These are phyloP conservation scores for Tricladium varicosporioides DNA, from an alignment of 2,329 filamentous ascomycete species.

Conservation along the genomic window DNA sequence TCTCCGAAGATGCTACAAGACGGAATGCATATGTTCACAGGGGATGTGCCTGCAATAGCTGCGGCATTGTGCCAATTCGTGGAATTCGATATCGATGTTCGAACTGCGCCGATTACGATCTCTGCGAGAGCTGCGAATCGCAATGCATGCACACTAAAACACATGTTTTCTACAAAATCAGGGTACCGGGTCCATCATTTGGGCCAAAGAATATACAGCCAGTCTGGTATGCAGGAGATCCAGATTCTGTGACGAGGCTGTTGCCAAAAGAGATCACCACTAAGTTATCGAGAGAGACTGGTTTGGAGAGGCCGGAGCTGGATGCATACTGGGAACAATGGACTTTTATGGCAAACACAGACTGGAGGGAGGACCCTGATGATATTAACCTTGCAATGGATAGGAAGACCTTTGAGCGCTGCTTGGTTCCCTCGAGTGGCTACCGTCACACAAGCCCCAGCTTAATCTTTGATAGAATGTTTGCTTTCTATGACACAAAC, in stretches of 20 bases:
- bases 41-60: slow-evolving; percentile 89
- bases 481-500: slow-evolving; percentile 93
- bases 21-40: slow-evolving; percentile 88
- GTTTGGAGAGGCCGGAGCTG: slow-evolving; percentile 81
- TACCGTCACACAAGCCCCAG: slow-evolving; percentile 76
- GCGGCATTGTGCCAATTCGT: slow-evolving; percentile 82
- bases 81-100: slow-evolving; percentile 92
- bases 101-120: slow-evolving; percentile 93
- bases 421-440: slow-evolving; percentile 83
- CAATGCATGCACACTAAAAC: slow-evolving; percentile 75
- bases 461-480: slow-evolving; percentile 93
- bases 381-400: slow-evolving; percentile 82
- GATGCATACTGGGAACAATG: slow-evolving; percentile 97
- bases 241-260: slow-evolving; percentile 64
- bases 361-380: slow-evolving; percentile 79
- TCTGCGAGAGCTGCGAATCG: slow-evolving; percentile 91
- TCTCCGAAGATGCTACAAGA: slow-evolving; percentile 88
- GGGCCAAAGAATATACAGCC: slow-evolving; percentile 77
- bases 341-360: slow-evolving; percentile 84
- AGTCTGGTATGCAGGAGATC: slow-evolving; percentile 86
- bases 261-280: slow-evolving; percentile 68
- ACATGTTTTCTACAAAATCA: slow-evolving; percentile 95
- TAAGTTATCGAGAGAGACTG: slow-evolving; percentile 67
- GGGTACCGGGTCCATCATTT: slow-evolving; percentile 82
- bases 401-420: slow-evolving; percentile 86